Base-by-base conservation (phyloP, 768 basidiomycete genomes). In the Rhodotorula paludigena region DNA sequence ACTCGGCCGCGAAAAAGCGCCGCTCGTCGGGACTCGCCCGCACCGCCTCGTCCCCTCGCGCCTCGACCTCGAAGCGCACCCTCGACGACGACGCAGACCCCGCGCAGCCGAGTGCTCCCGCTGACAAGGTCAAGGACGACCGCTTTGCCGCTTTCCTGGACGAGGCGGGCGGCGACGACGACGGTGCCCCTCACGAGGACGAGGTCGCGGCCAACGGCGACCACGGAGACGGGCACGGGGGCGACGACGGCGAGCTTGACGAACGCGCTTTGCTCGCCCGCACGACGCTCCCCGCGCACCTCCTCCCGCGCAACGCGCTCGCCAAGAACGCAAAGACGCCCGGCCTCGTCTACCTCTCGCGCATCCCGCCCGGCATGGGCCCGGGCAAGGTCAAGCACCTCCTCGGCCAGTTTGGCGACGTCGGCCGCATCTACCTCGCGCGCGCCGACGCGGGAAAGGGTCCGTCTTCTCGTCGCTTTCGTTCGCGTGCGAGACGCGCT, bases 321-420 rank as follows among this genome's bases (percentile, higher is more conserved):
- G 61, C 60, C 44, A 67, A 63, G 33, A 41, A 55, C 14, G 49
- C 25, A 33, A 64, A 87, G 39, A 72, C 73, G 12, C 78, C 92
- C 28, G 93, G 93, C 0, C 86, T 97, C 58, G 80, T 98, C 56
- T 99, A 98, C 78, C 90, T 99, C 49, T 96, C 92, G 23, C 84
- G 96, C 39, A 88, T 98, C 75, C 96, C 96, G 5, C 96, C 96
- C 21, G 94, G 92, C 3, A 98, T 99, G 96, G 90, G 88, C 30
- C 96, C 96, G 36, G 83, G 89, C 16, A 97, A 98, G 79, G 90
- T 98, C 44, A 87, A 92, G 64, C 91, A 98, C 79, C 82, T 99
- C 48, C 88, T 99, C 87, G 86, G 85, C 68, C 83, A 84, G 44
- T 88, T 92, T 76, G 96, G 96, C 7, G 90, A 92, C 66, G 82